Conservation (phyloP, 495 filamentous ascomycete species). For the Antarctomyces pellizariae region DNA sequence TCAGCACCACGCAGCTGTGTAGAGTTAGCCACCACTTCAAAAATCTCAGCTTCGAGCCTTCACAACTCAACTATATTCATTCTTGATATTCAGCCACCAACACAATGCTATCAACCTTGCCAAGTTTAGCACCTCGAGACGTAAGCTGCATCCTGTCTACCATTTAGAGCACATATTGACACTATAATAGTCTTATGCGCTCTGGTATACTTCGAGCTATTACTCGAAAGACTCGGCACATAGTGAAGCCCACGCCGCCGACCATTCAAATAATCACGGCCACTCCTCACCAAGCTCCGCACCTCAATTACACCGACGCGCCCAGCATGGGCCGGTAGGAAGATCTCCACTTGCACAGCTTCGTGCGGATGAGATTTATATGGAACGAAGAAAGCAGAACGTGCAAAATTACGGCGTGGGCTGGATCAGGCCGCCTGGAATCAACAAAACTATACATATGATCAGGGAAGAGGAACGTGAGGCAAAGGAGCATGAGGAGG, state of each 20-base stretch:
- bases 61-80: too few relatives aligned
- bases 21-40: too few relatives aligned
- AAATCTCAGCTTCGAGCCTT: too few relatives aligned
- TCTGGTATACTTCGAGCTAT: slow-evolving; percentile 41
- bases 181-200: slow-evolving; percentile 34
- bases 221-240: slow-evolving; percentile 13
- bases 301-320: slow-evolving; percentile 11
- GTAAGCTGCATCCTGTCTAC: slow-evolving; percentile 21
- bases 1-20: too few relatives aligned
- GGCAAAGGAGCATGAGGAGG: slow-evolving; percentile 54
- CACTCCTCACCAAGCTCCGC: slow-evolving; percentile 7
- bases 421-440: slow-evolving; percentile 61
- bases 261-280: slow-evolving; percentile 14
- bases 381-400: slow-evolving; percentile 43
- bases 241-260: slow-evolving; percentile 9
- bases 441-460: slow-evolving; percentile 52
- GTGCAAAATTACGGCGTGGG: slow-evolving; percentile 50
- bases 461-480: slow-evolving; percentile 59
- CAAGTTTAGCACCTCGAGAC: slow-evolving; percentile 45
- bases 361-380: slow-evolving; percentile 39
- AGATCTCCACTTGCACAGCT: slow-evolving; percentile 38
- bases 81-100: slow-evolving; percentile 5
- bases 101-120: slow-evolving; percentile 43
- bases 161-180: slow-evolving; percentile 4
- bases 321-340: too few relatives aligned